Base-by-base conservation (phyloP, 345 rosid species). In the Syzygium grande region DNA sequence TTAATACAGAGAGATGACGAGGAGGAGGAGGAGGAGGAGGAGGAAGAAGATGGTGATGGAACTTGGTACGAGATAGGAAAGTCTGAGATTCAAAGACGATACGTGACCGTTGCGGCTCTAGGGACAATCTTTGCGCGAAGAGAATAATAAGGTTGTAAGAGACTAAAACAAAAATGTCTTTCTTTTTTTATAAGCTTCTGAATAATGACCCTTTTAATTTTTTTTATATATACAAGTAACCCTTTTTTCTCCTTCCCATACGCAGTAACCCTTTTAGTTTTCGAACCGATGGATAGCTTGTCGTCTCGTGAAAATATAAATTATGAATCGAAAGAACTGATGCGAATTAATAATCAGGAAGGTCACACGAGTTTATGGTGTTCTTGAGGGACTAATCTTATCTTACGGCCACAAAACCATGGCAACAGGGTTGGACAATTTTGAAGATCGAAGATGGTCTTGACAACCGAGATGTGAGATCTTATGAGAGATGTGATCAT, bases 331-430 rank as follows among this genome's bases (percentile, higher is more conserved):
- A 61, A 61, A 16, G 1, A 15, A 61, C 5, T 6, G 0, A 12
- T 6, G 15, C 0, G 0, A 2, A 61, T 7, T 61, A n/a, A 6
- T 0, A 4, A 6, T 61, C 3, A 15, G n/a, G 1, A 13, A 61
- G 14, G 34, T 61, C 6, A 61, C 8, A n/a, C 0, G 4, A n/a
- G 9, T 14, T n/a, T 61, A 14, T n/a, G 19, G 4, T n/a, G 14
- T 4, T n/a, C 19, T 6, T 61, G 0, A 3, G 4, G 9, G 25
- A 59, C 30, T 27, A 1, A 27, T 27, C 7, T 11, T 27, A 27
- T 6, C 8, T 12, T 27, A 59, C 3, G 30, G 1, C 4, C 2
- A 13, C 9, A n/a, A n/a, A 61, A 13, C 14, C 12, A 61, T 30
- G 12, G 1, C 4, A 8, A 30, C 2, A 0, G 34, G 12, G 1